Conservation (phyloP, 2,329 filamentous ascomycete genomes). For the Colletotrichum phormii region DNA sequence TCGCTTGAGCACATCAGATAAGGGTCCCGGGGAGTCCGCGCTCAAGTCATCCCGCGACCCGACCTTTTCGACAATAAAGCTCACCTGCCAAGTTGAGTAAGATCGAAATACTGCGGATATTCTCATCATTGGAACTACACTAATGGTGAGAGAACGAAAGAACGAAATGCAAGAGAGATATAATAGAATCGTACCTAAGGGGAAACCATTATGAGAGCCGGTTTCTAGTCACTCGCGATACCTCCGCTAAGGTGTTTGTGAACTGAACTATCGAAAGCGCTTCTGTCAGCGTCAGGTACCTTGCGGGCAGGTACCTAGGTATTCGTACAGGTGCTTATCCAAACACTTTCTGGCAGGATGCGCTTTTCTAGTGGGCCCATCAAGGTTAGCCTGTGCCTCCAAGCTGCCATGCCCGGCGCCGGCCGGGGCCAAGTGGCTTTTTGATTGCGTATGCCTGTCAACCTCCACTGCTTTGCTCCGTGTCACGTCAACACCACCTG, state of each 20-base stretch:
- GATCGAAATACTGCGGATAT: no score
- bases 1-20: slow-evolving; percentile 2
- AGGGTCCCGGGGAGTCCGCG: background rate
- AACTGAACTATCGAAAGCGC: background rate
- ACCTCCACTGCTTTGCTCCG: slow-evolving; percentile 8
- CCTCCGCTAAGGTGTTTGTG: background rate
- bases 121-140: no score
- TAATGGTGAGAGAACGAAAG: no score
- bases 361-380: slow-evolving; percentile 2
- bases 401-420: slow-evolving; percentile 4
- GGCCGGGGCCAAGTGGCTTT: slow-evolving; percentile 25
- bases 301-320: no score
- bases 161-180: no score
- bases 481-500: slow-evolving; percentile 24
- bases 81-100: background rate
- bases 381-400: background rate
- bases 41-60: background rate
- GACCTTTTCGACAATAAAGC: background rate
- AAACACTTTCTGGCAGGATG: background rate
- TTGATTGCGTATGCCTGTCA: slow-evolving; percentile 19
- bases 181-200: background rate
- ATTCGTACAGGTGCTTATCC: background rate
- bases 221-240: background rate
- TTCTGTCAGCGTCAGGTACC: background rate
- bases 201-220: background rate